These are phyloP conservation scores for Cercophora sp. DNA, from an alignment of 495 filamentous ascomycete species.

Conservation along the genomic window DNA sequence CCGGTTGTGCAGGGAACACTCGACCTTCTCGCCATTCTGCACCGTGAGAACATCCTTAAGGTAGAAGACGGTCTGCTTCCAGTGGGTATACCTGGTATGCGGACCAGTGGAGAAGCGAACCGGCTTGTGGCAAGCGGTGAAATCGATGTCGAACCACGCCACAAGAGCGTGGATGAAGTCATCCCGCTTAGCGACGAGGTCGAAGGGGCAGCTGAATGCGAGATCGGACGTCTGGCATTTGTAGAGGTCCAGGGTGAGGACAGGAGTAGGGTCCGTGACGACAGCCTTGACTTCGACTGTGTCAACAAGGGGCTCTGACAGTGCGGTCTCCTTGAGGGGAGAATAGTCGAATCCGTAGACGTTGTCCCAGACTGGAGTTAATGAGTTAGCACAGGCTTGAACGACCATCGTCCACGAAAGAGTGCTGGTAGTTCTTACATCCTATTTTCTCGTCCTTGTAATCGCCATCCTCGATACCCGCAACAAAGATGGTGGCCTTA, in stretches of 20 bases:
- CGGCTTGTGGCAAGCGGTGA: slow-evolving; percentile 88
- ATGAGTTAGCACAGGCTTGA: background rate
- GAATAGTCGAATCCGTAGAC: slow-evolving; percentile 77
- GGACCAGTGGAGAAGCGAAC: slow-evolving; percentile 82
- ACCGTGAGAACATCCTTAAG: slow-evolving; percentile 79
- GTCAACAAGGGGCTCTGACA: slow-evolving; percentile 69
- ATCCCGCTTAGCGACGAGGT: slow-evolving; percentile 66
- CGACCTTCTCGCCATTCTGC: slow-evolving; percentile 69
- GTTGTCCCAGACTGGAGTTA: slow-evolving; percentile 65
- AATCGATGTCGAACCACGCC: slow-evolving; percentile 98
- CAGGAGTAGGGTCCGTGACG: slow-evolving; percentile 64
- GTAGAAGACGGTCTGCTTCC: slow-evolving; percentile 95
- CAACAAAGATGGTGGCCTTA: slow-evolving; percentile 80
- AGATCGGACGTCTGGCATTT: slow-evolving; percentile 62
- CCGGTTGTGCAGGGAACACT: slow-evolving; percentile 69
- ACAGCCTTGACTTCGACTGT: slow-evolving; percentile 69
- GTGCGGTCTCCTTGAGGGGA: slow-evolving; percentile 65
- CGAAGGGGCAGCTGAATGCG: slow-evolving; percentile 60
- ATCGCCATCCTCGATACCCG: slow-evolving; percentile 80
- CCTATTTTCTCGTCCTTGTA: slow-evolving; percentile 73
- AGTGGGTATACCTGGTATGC: slow-evolving; percentile 89
- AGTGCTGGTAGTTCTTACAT: slow-evolving; percentile 50
- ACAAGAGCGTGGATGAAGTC: slow-evolving; percentile 96
- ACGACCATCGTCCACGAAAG: too few relatives aligned
- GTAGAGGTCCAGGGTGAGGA: slow-evolving; percentile 71